phyloP scores from a whole-genome alignment of 805 yeast species.

The Candida argentea region DNA sequence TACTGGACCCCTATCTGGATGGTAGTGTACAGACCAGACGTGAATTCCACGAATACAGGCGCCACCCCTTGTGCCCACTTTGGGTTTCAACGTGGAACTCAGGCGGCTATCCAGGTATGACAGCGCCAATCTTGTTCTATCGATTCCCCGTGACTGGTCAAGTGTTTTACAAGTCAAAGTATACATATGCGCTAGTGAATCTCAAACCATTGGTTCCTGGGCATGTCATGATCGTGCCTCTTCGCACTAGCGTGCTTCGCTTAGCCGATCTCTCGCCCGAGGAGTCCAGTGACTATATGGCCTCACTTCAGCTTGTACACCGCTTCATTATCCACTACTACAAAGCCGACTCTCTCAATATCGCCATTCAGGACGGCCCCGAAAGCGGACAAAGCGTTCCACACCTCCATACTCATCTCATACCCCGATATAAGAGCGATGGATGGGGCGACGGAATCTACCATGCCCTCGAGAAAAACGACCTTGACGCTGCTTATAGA shows the following conservation, averaged over 20 bases:
- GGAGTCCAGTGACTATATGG: slow-evolving; percentile 72
- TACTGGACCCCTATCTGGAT: no score
- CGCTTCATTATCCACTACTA: slow-evolving; percentile 55
- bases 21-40: no score
- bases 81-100: not conserved
- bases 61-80: no score
- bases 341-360: slow-evolving; percentile 74
- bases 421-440: slow-evolving; percentile 66
- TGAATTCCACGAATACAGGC: no score
- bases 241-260: slow-evolving; percentile 49
- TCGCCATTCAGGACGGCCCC: slow-evolving; percentile 94
- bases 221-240: slow-evolving; percentile 78
- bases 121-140: slow-evolving; percentile 36
- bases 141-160: slow-evolving; percentile 47
- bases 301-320: slow-evolving; percentile 62
- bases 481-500: slow-evolving; percentile 28
- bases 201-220: slow-evolving; percentile 90
- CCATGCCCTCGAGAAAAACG: slow-evolving; percentile 45
- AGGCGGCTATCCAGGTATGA: slow-evolving; percentile 2
- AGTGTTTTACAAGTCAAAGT: slow-evolving; percentile 48
- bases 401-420: slow-evolving; percentile 87
- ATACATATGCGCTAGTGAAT: slow-evolving; percentile 81
- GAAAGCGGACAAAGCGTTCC: slow-evolving; percentile 96
- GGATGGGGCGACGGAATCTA: slow-evolving; percentile 59
- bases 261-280: slow-evolving; percentile 61